A percentile compares a stretch with the other conserved stretches of the same genome.
These are phyloP conservation scores for Pestalotiopsis sp. DNA, from an alignment of 2,329 filamentous ascomycete genomes.

Conservation along the genomic window DNA sequence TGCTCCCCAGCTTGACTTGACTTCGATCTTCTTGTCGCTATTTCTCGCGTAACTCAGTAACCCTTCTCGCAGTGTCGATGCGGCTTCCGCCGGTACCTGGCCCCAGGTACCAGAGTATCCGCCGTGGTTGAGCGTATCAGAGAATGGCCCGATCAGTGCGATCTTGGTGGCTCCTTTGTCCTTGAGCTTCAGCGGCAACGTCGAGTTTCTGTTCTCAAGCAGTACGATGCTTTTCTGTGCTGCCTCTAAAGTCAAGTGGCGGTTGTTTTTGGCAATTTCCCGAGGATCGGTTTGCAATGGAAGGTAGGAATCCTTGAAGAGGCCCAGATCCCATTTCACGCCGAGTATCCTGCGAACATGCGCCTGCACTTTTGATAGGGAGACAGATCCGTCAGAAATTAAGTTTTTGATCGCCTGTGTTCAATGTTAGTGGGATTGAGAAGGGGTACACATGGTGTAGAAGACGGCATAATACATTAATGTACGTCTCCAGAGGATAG, in stretches of 20 bases:
- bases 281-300: slow-evolving; percentile 34
- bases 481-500: slow-evolving; percentile 39
- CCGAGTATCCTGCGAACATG: slow-evolving; percentile 39
- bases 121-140: slow-evolving; percentile 44
- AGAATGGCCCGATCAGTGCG: slow-evolving; percentile 43
- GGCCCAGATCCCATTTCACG: slow-evolving; percentile 46
- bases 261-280: slow-evolving; percentile 36
- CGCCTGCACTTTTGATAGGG: slow-evolving; percentile 34
- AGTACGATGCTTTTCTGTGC: slow-evolving; percentile 45
- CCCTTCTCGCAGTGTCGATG: slow-evolving; percentile 41
- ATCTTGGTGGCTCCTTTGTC: slow-evolving; percentile 34
- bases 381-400: slow-evolving; percentile 26
- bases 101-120: slow-evolving; percentile 46
- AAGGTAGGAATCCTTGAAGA: slow-evolving; percentile 42
- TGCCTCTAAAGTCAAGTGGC: slow-evolving; percentile 41
- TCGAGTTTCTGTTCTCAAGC: slow-evolving; percentile 42
- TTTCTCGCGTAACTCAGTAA: slow-evolving; percentile 30
- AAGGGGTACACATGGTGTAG: background rate
- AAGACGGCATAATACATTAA: slow-evolving; percentile 28
- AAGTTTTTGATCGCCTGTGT: slow-evolving; percentile 10
- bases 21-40: slow-evolving; percentile 24
- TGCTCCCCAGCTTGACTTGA: slow-evolving; percentile 43
- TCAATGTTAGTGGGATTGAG: background rate
- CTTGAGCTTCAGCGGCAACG: slow-evolving; percentile 35
- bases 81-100: slow-evolving; percentile 38